These are phyloP conservation scores for Podospora anserina DNA, from an alignment of 495 filamentous ascomycete species.

Conservation along the genomic window DNA sequence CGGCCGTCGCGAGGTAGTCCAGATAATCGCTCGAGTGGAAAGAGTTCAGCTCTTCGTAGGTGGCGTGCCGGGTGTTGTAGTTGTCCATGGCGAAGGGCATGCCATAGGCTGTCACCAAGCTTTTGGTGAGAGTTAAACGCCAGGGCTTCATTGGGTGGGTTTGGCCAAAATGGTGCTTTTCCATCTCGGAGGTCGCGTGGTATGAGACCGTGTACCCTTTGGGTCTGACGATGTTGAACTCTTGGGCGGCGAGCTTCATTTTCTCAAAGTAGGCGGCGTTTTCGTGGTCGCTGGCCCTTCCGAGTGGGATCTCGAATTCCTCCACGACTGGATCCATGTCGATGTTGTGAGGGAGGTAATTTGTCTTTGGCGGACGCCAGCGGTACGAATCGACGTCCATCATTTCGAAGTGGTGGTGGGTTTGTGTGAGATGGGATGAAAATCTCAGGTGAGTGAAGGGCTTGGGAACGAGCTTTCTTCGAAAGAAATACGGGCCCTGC, in stretches of 20 bases:
- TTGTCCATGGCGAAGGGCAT: slow-evolving; percentile 96
- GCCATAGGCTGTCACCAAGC: slow-evolving; percentile 87
- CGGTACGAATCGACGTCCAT: slow-evolving; percentile 35
- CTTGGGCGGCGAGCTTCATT: slow-evolving; percentile 62
- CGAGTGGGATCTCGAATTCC: slow-evolving; percentile 60
- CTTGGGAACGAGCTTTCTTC: neutral
- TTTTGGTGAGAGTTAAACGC: slow-evolving; percentile 92
- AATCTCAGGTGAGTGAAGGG: neutral
- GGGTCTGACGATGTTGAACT: slow-evolving; percentile 71
- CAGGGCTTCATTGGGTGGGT: slow-evolving; percentile 99
- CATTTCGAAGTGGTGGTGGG: neutral
- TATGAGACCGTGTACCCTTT: slow-evolving; percentile 90
- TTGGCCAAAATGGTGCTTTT: slow-evolving; percentile 92
- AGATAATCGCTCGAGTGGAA: slow-evolving; percentile 91
- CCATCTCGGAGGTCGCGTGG: slow-evolving; percentile 92
- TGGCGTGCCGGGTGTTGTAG: slow-evolving; percentile 76
- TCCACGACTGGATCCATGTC: slow-evolving; percentile 58
- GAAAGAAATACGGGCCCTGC: neutral
- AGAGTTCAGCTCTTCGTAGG: slow-evolving; percentile 77
- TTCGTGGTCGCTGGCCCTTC: slow-evolving; percentile 51
- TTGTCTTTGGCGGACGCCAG: slow-evolving; percentile 45
- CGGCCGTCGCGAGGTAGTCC: slow-evolving; percentile 67
- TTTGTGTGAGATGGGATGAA: neutral
- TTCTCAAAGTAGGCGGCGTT: slow-evolving; percentile 62
- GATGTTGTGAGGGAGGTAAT: slow-evolving; percentile 48